phyloP scores from a whole-genome alignment of 2,329 filamentous ascomycete species.

The Microdochium trichocladiopsis region DNA sequence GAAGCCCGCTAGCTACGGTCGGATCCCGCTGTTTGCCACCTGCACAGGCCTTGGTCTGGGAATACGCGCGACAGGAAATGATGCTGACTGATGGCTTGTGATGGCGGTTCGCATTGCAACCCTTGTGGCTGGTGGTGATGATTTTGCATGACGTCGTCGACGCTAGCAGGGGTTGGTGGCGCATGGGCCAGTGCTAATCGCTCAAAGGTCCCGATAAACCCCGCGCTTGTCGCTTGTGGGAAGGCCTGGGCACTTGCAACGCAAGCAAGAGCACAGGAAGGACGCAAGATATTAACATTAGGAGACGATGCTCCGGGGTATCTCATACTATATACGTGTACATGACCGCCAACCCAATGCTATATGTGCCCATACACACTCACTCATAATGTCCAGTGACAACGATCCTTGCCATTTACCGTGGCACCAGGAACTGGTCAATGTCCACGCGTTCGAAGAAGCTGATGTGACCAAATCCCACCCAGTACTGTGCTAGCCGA shows the following conservation, averaged over 20 bases:
- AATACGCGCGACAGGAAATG: not conserved
- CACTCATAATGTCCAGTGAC: not conserved
- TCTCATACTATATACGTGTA: not conserved
- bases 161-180: constrained; percentile 4
- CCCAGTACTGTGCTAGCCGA: constrained; percentile 76
- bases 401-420: not conserved
- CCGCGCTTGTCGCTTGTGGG: not conserved
- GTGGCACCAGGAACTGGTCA: constrained; percentile 35
- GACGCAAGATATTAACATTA: not conserved
- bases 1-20: no score
- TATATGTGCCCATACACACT: not conserved
- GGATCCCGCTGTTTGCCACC: no score
- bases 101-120: not conserved
- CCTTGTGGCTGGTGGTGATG: constrained; percentile 1
- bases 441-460: constrained; percentile 55
- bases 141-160: constrained; percentile 12
- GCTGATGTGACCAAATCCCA: constrained; percentile 52
- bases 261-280: not conserved
- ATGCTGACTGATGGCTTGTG: not conserved
- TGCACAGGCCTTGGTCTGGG: no score
- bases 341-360: no score
- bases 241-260: not conserved
- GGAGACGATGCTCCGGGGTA: not conserved
- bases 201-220: not conserved
- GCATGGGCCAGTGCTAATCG: constrained; percentile 11